phyloP scores from a whole-genome alignment of 2,329 filamentous ascomycete species.

The Epichloe hybrida region DNA sequence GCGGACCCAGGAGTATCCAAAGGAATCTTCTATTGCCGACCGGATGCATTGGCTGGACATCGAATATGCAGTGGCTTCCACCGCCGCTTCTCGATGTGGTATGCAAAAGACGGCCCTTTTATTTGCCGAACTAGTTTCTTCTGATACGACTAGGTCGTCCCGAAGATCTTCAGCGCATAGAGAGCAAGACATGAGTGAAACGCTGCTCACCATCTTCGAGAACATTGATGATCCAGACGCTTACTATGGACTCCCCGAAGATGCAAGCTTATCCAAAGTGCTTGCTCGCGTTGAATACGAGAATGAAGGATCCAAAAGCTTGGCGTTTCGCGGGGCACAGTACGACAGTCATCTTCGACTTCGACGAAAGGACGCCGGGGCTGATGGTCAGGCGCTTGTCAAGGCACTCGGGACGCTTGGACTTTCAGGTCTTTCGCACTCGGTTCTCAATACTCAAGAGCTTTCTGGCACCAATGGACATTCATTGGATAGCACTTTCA shows the following conservation, averaged over 20 bases:
- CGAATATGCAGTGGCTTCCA: conserved; percentile 56
- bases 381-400: conserved; percentile 57
- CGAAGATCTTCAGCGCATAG: conserved; percentile 51
- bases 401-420: conserved; percentile 69
- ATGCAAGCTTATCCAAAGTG: conserved; percentile 62
- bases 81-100: conserved; percentile 61
- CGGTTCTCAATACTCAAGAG: conserved; percentile 57
- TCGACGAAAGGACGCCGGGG: conserved; percentile 36
- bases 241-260: conserved; percentile 81
- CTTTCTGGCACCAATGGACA: conserved; percentile 41
- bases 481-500: conserved; percentile 59
- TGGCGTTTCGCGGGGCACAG: conserved; percentile 82
- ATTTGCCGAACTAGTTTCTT: conserved; percentile 61
- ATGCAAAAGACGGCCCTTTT: conserved; percentile 81
- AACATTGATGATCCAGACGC: conserved; percentile 92
- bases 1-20: conserved; percentile 61
- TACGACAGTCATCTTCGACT: conserved; percentile 72
- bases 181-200: conserved; percentile 44
- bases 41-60: conserved; percentile 76
- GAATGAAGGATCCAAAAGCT: conserved; percentile 69
- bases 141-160: conserved; percentile 41
- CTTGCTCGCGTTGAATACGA: conserved; percentile 80
- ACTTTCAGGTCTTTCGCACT: conserved; percentile 72
- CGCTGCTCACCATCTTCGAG: conserved; percentile 73
- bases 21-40: conserved; percentile 67